These are phyloP conservation scores for Beauveria bassiana DNA, from an alignment of 2,329 filamentous ascomycete species.

Conservation along the genomic window DNA sequence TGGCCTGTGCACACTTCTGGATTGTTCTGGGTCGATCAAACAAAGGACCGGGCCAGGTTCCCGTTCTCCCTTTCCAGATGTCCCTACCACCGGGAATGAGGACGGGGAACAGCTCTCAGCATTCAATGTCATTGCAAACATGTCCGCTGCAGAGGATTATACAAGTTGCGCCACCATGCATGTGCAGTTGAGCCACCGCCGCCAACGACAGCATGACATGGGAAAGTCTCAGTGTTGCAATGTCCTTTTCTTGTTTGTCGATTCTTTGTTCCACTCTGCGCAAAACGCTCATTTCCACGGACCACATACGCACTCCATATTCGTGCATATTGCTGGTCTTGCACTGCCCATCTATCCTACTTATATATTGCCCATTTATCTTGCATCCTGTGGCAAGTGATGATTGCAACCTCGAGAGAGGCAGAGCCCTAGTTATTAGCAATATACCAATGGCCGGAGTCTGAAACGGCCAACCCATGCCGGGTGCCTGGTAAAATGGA, in stretches of 20 bases:
- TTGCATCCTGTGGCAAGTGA: background rate
- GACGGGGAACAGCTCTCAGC: background rate
- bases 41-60: background rate
- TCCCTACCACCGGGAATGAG: background rate
- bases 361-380: background rate
- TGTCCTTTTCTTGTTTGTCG: too few relatives aligned
- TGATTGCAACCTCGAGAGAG: background rate
- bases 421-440: too few relatives aligned
- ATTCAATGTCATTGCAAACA: background rate
- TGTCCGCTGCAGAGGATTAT: background rate
- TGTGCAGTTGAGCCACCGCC: background rate
- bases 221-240: too few relatives aligned
- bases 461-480: constrained; percentile 4
- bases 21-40: background rate
- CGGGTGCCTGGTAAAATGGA: constrained; percentile 7
- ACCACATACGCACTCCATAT: background rate
- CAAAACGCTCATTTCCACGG: too few relatives aligned
- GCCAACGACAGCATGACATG: background rate
- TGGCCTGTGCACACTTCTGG: background rate
- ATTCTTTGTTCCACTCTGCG: too few relatives aligned
- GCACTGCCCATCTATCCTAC: background rate
- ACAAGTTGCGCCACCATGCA: background rate
- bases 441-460: background rate
- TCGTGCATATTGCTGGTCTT: background rate
- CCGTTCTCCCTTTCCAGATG: background rate